Base-by-base conservation (phyloP, 2,329 filamentous ascomycete genomes). In the Pseudogymnoascus sp. region DNA sequence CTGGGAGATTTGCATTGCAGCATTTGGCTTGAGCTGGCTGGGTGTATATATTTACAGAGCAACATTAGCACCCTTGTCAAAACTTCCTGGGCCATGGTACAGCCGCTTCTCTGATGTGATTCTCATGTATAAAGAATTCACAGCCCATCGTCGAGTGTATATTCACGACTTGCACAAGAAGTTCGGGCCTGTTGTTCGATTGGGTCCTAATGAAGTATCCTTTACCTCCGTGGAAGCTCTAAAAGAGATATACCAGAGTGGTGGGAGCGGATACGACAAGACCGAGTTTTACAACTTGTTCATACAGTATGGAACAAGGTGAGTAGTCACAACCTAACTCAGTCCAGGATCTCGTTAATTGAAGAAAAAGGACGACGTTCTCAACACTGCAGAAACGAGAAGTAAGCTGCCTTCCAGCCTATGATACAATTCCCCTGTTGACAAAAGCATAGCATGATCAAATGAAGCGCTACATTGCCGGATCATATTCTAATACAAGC, bases 401-500 rank as follows among this genome's bases (percentile, higher is more conserved):
- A 62, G 71, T 71, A 39, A 62, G 69, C 62, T 41, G 23, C 33
- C 25, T 62, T 36, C 25, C 36, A 14, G 9, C 25, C 30, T 28
- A 35, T 14, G 6, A 25, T 33, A 58, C 19, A 33, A 30, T n/a
- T 5, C 5, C 16, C 30, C 55, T 19, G 5, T 16, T 41, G 45
- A 60, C 35, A 12, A 38, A 60, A 35, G 6, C 14, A 6, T 60
- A 87, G 82, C 87, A 90, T 69, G 83, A 82, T 30, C 82, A 80
- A 65, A 80, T 84, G 64, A 88, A 85, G 69, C 79, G 85, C 28
- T 75, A 86, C 58, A 77, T 89, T 49, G 86, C 86, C 1, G 84
- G 88, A 68, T 79, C 85, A 30, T 90, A 90, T 70, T 83, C 86
- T 30, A 89, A 89, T 72, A 84, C 82, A 61, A 89, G 88, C 69